Base-by-base conservation (phyloP, 441 rosid genomes). In the Rhodomyrtus psidioides region DNA sequence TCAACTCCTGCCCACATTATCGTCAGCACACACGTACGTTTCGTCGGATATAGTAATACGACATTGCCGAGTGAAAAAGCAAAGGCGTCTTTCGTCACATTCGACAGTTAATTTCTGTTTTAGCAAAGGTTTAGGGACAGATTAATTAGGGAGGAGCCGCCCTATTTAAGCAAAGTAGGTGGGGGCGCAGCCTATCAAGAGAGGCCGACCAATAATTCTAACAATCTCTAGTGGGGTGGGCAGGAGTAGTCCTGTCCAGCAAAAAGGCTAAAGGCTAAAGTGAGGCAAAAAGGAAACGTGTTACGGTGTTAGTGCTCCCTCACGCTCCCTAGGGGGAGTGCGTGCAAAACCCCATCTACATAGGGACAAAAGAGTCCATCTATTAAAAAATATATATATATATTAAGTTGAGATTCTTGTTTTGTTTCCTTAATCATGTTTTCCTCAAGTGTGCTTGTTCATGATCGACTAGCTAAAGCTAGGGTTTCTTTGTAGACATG, bases 121-220 rank as follows among this genome's bases (percentile, higher is more conserved):
- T 17, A 59, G 70, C 6, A 42, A 23, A 9, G 58, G 12, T 28
- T 17, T 9, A 30, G 13, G 13, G 75, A 30, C 75, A 9, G 19
- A 62, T 62, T 30, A 8, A 62, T 17, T 34, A 30, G 75, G 34
- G 75, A 19, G 24, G 44, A 62, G 75, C 75, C 75, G 75, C 44
- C 75, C 44, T 62, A 30, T 30, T 30, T 4, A 62, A 62, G 75
- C 44, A 9, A 62, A 17, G 75, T 62, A 62, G 75, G 44, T 62
- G 26, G 44, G 26, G 44, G 44, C 24, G 9, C 24, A 4, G 44
- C 24, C 75, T 62, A 62, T 30, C 8, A 30, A 9, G 44, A 9
- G 44, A 62, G 75, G 75, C 75, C 75, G 75, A 62, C 75, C 75
- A 62, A 62, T 62, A 62, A 62, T 62, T 62, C 75, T 30, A 62